Conservation (phyloP, 305 asterid genomes). For the Fraxinus paxiana region DNA sequence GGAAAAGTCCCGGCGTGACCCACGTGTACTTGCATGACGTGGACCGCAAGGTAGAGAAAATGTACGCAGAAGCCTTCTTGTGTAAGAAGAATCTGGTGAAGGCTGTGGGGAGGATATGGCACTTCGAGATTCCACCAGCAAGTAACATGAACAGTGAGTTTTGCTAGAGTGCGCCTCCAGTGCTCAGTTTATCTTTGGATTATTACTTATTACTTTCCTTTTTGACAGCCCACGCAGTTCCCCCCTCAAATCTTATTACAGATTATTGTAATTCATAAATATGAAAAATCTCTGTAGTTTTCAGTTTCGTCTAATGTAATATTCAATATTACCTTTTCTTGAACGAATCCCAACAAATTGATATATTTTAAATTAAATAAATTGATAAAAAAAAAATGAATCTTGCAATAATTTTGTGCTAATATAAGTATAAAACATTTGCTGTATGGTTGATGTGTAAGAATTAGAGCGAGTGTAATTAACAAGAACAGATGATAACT, state of each 20-base stretch:
- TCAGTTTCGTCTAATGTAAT: not conserved
- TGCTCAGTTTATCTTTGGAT: not conserved
- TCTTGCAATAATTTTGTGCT: not conserved
- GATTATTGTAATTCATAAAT: not conserved
- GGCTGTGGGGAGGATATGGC: constrained; percentile 64
- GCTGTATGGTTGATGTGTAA: not conserved
- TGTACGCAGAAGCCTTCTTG: constrained; percentile 55
- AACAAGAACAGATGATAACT: no score
- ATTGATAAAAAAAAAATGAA: not conserved
- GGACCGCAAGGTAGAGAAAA: constrained; percentile 66
- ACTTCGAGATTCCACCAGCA: constrained; percentile 57
- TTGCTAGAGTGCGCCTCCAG: constrained; percentile 42
- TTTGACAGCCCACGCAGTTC: not conserved
- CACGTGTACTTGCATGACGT: constrained; percentile 76
- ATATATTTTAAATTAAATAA: not conserved
- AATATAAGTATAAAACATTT: no score
- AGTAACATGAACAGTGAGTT: constrained; percentile 27
- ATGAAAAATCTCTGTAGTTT: not conserved
- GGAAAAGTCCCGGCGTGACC: constrained; percentile 56
- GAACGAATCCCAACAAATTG: not conserved
- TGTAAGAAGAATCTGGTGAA: constrained; percentile 55
- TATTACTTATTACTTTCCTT: not conserved
- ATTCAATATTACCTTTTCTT: not conserved
- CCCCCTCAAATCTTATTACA: not conserved
- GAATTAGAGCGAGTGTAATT: not conserved